Conservation (phyloP, 371 early-diverging fungal genomes). For the Lichtheimia corymbifera region DNA sequence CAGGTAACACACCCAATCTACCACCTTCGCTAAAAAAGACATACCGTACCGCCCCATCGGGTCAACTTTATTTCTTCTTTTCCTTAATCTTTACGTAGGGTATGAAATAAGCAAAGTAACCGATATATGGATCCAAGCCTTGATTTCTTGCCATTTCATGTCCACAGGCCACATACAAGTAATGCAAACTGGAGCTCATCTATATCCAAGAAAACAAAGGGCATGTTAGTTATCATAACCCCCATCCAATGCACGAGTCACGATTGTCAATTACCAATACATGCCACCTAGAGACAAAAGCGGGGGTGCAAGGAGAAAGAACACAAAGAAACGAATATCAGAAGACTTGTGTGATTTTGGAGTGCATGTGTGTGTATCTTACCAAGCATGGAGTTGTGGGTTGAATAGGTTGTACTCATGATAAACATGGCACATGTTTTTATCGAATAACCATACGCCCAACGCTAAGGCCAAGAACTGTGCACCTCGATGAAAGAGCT, state of each 20-base stretch:
- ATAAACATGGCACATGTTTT: conserved; percentile 38
- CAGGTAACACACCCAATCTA: not conserved
- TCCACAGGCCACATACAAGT: conserved; percentile 39
- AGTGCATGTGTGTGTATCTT: conserved; percentile 8
- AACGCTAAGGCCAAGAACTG: conserved; percentile 28
- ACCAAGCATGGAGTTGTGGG: conserved; percentile 40
- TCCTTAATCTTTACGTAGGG: conserved; percentile 26
- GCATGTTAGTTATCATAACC: conserved; percentile 3
- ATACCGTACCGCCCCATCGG: conserved; percentile 8
- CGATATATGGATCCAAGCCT: conserved; percentile 18
- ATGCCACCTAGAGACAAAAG: conserved; percentile 34
- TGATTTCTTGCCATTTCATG: conserved; percentile 17
- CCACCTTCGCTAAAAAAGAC: conserved; percentile 7
- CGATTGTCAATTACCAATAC: conserved; percentile 26
- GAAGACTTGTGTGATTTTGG: not conserved
- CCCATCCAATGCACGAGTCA: not conserved
- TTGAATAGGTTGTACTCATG: conserved; percentile 26
- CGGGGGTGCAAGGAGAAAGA: not conserved
- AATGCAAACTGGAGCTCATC: conserved; percentile 45
- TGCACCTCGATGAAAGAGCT: conserved; percentile 33
- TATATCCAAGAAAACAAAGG: conserved; percentile 12
- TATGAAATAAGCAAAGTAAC: conserved; percentile 20
- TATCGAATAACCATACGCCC: conserved; percentile 43
- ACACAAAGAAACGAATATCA: conserved; percentile 4
- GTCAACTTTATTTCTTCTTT: conserved; percentile 11